Base-by-base conservation (phyloP, 768 basidiomycete genomes). In the Porphyrellus cyaneotinctus region DNA sequence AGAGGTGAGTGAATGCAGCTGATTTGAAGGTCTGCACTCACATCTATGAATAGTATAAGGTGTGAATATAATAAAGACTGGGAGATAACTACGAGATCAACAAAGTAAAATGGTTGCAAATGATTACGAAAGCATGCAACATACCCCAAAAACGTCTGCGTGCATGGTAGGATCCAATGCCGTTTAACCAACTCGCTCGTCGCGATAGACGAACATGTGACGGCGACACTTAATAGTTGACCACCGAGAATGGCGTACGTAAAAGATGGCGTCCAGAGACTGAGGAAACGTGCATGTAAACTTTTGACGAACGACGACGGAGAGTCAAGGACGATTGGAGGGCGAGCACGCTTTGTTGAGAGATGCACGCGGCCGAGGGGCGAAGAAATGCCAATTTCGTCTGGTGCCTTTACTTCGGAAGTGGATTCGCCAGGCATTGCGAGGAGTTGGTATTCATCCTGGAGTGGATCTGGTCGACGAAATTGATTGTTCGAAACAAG, bases 41-140 rank as follows among this genome's bases (percentile, higher is more conserved):
- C 89, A 94, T 73, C 81, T 77, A 68, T 90, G 86, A 39, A 94
- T 87, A 17, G 91, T 94, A 75, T 91, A 92, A 0, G 90, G 88
- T n/a, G 91, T 91, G 64, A 87, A 94, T 43, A 85, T 74, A 12
- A 78, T 51, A 67, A 85, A 88, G 41, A 91, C 60, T 20, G 82
- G 73, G 60, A 89, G 79, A 72, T 94, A 93, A 49, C 91, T 92
- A 36, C 26, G 11, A 41, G 2, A 28, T 1, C 44, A 60, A 20
- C 37, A 32, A 38, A 13, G 31, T 26, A 18, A 26, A 44, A 43
- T 23, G 11, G 5, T 4, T 15, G 28, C 17, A 12, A 30, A 13
- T 6, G 15, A 46, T 36, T 1, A 9, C 18, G 38, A 20, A 17
- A 18, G 58, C 17, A 13, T 15, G 33, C 45, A 18, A 77, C 85